Percentiles rank a stretch among this genome's conserved stretches.
phyloP scores from a whole-genome alignment of 495 filamentous ascomycete species.

The Xylaria longipes region DNA sequence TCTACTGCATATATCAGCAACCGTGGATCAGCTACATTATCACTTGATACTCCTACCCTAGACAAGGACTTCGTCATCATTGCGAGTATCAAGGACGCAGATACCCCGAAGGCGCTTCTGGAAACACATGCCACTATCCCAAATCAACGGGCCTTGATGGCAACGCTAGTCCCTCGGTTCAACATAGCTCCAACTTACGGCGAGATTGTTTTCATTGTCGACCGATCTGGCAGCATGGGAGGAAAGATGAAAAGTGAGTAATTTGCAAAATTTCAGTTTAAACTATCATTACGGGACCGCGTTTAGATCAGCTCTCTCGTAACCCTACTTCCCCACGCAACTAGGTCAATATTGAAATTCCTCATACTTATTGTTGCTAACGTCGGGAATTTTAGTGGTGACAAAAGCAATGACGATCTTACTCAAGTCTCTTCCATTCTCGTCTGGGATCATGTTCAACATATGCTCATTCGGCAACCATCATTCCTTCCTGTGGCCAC shows the following conservation, averaged over 20 bases:
- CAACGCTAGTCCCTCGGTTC: constrained; percentile 71
- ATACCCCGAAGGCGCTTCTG: constrained; percentile 64
- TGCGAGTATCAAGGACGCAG: constrained; percentile 60
- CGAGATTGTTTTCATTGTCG: constrained; percentile 75
- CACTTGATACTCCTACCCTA: constrained; percentile 54
- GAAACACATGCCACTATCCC: constrained; percentile 67
- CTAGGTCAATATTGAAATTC: not conserved
- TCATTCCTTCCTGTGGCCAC: constrained; percentile 64
- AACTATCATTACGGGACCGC: not conserved
- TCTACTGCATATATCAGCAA: constrained; percentile 49
- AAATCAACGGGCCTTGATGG: constrained; percentile 69
- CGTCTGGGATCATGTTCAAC: constrained; percentile 71
- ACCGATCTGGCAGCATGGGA: constrained; percentile 71
- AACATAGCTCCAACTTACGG: constrained; percentile 56
- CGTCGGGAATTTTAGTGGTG: constrained; percentile 39
- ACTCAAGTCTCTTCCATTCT: constrained; percentile 74
- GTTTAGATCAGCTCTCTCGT: not conserved
- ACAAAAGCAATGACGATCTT: constrained; percentile 68
- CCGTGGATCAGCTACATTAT: constrained; percentile 67
- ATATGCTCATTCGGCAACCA: constrained; percentile 71
- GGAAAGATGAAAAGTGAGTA: constrained; percentile 50
- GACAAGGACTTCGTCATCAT: constrained; percentile 62
- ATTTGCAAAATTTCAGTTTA: not conserved
- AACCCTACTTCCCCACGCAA: not conserved
- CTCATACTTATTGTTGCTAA: constrained; percentile 4